A percentile compares a stretch with the other conserved stretches of the same genome.
Evolutionary conservation across 2,329 filamentous ascomycete genomes (phyloP).

Genomic region (Fusarium keratoplasticum): DNA sequence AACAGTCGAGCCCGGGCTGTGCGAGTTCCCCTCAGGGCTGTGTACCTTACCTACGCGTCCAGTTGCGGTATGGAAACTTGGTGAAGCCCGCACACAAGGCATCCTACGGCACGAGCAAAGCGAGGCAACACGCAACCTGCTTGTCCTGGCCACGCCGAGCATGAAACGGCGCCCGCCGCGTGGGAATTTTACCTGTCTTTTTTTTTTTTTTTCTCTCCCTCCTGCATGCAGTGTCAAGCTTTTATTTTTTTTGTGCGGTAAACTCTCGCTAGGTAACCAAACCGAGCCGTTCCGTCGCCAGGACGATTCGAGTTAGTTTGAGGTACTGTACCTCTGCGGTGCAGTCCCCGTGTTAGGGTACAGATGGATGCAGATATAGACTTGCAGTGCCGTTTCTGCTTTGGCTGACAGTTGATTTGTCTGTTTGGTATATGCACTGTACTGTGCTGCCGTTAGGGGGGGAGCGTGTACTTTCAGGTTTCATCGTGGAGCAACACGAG

Average conservation of each 20-base stretch:
- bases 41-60: slow-evolving; percentile 24
- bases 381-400: neutral
- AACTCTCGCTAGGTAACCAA: neutral
- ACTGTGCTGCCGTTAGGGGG: neutral
- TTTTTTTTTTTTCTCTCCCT: neutral
- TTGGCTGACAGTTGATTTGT: neutral
- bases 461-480: neutral
- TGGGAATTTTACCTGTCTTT: neutral
- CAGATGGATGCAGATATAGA: neutral
- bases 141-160: neutral
- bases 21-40: slow-evolving; percentile 29
- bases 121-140: neutral
- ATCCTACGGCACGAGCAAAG: neutral
- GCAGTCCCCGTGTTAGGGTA: neutral
- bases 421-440: neutral
- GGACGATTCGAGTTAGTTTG: neutral
- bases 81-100: slow-evolving; percentile 1
- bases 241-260: neutral
- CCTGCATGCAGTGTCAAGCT: neutral
- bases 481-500: neutral
- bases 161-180: neutral
- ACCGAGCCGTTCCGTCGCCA: slow-evolving; percentile 3
- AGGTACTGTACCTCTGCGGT: neutral
- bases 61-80: slow-evolving; percentile 12
- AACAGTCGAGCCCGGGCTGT: slow-evolving; percentile 16